A percentile compares a stretch with the other conserved stretches of the same genome.
Evolutionary conservation across 345 rosid genomes (phyloP).

Genomic region (Eucalyptus leucophloia): DNA sequence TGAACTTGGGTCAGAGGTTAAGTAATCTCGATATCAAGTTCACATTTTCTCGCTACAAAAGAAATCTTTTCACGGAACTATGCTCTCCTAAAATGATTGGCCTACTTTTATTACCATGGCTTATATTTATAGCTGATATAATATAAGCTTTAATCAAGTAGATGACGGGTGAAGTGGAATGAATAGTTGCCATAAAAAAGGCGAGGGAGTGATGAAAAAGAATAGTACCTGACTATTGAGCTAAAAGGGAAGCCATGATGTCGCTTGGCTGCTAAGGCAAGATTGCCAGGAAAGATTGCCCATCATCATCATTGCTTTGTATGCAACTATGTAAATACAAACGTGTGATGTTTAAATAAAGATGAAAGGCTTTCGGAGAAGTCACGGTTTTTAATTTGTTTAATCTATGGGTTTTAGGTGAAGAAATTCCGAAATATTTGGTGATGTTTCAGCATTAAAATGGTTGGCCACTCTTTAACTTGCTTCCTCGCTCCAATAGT

Average conservation of each 20-base stretch:
- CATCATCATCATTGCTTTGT: conserved; percentile 28
- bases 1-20: neutral
- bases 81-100: neutral
- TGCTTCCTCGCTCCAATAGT: neutral
- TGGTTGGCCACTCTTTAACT: neutral
- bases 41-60: neutral
- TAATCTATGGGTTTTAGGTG: neutral
- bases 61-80: neutral
- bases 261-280: conserved; percentile 62
- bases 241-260: conserved; percentile 5
- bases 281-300: conserved; percentile 20
- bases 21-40: neutral
- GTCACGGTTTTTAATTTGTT: neutral
- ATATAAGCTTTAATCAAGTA: neutral
- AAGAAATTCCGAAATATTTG: neutral
- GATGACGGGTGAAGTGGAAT: neutral
- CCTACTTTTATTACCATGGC: neutral
- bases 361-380: neutral
- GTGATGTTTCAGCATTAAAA: conserved; percentile 5
- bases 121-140: neutral
- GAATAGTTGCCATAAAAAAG: neutral
- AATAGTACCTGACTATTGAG: neutral
- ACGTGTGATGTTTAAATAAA: neutral
- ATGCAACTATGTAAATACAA: neutral
- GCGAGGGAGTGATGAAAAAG: conserved; percentile 2